phyloP scores from a whole-genome alignment of 2,329 filamentous ascomycete species.

The Microsporum ferrugineum region DNA sequence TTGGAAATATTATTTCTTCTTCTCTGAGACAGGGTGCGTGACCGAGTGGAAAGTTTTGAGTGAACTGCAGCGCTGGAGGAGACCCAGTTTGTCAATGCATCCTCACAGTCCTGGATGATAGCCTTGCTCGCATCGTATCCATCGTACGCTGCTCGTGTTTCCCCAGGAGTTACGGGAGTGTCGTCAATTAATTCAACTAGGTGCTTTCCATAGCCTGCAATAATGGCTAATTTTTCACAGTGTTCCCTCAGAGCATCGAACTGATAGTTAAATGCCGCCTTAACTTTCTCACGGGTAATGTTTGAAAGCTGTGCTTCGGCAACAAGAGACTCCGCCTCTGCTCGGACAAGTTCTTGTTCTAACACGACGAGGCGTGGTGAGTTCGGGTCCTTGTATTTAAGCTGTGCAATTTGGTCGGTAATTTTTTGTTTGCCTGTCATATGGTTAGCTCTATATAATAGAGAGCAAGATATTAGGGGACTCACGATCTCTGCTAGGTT shows the following conservation, averaged over 20 bases:
- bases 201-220: constrained; percentile 95
- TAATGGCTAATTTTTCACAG: constrained; percentile 95
- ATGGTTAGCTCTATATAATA: not conserved
- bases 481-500: constrained; percentile 92
- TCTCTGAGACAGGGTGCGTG: constrained; percentile 77
- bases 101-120: constrained; percentile 98
- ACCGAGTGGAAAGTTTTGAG: constrained; percentile 74
- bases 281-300: constrained; percentile 98
- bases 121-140: constrained; percentile 97
- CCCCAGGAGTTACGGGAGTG: constrained; percentile 89
- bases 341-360: constrained; percentile 95
- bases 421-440: constrained; percentile 89
- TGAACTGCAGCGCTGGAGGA: constrained; percentile 77
- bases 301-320: constrained; percentile 97
- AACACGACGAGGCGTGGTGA: constrained; percentile 95
- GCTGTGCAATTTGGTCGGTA: constrained; percentile 92
- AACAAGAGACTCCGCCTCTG: constrained; percentile 96
- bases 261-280: constrained; percentile 95
- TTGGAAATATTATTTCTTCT: constrained; percentile 59
- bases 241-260: constrained; percentile 96
- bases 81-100: constrained; percentile 95
- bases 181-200: constrained; percentile 95
- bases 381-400: constrained; percentile 99
- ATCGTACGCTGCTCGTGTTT: constrained; percentile 91
- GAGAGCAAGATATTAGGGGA: constrained; percentile 12